phyloP scores from a whole-genome alignment of 768 basidiomycete genomes.

The Termitomyces titanicus region DNA sequence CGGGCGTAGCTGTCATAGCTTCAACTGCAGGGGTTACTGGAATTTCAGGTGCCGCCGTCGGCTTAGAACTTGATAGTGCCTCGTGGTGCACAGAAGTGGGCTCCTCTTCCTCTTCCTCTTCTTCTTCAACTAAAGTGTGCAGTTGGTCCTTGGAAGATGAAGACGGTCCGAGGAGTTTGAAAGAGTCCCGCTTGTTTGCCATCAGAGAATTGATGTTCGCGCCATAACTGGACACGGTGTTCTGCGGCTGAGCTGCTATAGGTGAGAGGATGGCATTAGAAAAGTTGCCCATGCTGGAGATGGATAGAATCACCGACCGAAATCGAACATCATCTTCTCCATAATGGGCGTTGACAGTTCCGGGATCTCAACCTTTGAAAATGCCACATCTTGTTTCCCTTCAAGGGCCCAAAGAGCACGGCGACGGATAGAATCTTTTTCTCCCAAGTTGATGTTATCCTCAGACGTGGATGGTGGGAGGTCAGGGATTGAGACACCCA shows the following conservation, averaged over 20 bases:
- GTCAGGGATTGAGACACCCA: conserved; percentile 75
- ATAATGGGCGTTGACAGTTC: conserved; percentile 62
- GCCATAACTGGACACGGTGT: conserved; percentile 38
- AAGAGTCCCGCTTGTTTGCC: conserved; percentile 74
- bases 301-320: conserved; percentile 46
- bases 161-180: conserved; percentile 62
- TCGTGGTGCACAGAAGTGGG: conserved; percentile 20
- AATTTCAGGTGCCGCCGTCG: conserved; percentile 26
- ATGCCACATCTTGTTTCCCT: conserved; percentile 70
- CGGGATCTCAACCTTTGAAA: conserved; percentile 80
- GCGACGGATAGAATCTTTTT: conserved; percentile 76
- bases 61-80: conserved; percentile 18
- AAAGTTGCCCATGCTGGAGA: conserved; percentile 4
- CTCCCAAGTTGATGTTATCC: conserved; percentile 64
- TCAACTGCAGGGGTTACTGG: conserved; percentile 27
- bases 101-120: conserved; percentile 72
- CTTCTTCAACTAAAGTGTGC: conserved; percentile 78
- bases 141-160: conserved; percentile 73
- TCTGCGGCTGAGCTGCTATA: conserved; percentile 56
- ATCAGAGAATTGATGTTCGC: conserved; percentile 38
- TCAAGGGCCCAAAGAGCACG: conserved; percentile 86
- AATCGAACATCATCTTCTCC: conserved; percentile 57
- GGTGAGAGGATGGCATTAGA: conserved; percentile 5
- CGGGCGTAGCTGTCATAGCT: conserved; percentile 32
- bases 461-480: conserved; percentile 59